These are phyloP conservation scores for Trametes meyenii DNA, from an alignment of 768 basidiomycete genomes.

Conservation along the genomic window DNA sequence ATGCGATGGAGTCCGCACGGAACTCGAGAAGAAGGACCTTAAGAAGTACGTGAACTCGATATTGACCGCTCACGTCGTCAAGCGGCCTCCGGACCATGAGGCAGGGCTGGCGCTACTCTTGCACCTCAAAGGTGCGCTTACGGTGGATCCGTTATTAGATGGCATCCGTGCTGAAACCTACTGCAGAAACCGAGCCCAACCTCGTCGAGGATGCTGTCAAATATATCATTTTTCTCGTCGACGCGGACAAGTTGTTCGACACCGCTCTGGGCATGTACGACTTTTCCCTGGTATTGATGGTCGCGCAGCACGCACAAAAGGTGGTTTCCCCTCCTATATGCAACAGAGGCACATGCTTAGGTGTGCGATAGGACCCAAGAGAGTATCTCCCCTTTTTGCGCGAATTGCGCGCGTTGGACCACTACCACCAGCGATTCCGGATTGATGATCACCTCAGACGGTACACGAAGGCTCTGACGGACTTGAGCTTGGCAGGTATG, in stretches of 20 bases:
- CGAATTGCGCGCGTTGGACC: conserved; percentile 79
- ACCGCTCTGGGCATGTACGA: conserved; percentile 99
- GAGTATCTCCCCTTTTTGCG: conserved; percentile 98
- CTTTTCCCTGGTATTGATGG: conserved; percentile 92
- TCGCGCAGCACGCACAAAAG: conserved; percentile 97
- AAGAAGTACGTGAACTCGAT: conserved; percentile 88
- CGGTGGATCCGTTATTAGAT: conserved; percentile 7
- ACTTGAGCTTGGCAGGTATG: conserved; percentile 75
- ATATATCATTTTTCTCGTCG: conserved; percentile 97
- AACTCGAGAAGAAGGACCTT: conserved; percentile 72
- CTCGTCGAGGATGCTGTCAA: conserved; percentile 96
- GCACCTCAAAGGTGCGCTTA: conserved; percentile 67
- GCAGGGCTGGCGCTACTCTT: conserved; percentile 76
- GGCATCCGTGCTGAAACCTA: background rate
- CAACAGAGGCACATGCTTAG: background rate
- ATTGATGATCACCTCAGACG: conserved; percentile 93
- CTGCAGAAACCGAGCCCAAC: conserved; percentile 59
- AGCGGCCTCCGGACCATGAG: conserved; percentile 89
- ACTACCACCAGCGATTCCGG: conserved; percentile 81
- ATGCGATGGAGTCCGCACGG: conserved; percentile 74
- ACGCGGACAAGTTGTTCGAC: conserved; percentile 89
- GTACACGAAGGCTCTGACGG: conserved; percentile 69
- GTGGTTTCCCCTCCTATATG: conserved; percentile 42
- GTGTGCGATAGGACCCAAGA: conserved; percentile 78
- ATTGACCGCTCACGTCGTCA: conserved; percentile 90